phyloP scores from a whole-genome alignment of 2,329 filamentous ascomycete genomes.

The Chrysosporium keratinophilum region DNA sequence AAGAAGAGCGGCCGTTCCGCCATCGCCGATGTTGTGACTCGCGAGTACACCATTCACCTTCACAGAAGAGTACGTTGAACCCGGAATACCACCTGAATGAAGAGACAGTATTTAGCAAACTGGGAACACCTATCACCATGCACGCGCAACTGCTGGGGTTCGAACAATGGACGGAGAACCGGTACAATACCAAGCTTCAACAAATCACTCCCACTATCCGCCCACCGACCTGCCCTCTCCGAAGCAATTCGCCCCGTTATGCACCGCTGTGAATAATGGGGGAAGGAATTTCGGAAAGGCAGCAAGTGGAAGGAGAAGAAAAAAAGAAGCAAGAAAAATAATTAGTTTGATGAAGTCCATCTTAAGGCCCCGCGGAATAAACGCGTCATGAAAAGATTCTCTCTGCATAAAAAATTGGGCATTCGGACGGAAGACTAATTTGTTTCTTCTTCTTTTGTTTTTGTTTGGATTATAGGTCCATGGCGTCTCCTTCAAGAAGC shows the following conservation, averaged over 20 bases:
- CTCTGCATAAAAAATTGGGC: constrained; percentile 18
- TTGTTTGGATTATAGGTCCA: constrained; percentile 59
- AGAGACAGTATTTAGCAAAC: constrained; percentile 6
- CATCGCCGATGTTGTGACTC: constrained; percentile 96
- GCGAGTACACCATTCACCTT: constrained; percentile 99
- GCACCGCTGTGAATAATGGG: constrained; percentile 3
- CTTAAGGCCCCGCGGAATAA: constrained; percentile 35
- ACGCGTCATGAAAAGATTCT: constrained; percentile 12
- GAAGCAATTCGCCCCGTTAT: neutral
- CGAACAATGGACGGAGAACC: constrained; percentile 7
- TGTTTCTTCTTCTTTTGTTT: constrained; percentile 27
- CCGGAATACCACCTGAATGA: constrained; percentile 1
- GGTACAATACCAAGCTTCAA: neutral
- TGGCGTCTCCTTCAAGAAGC: constrained; percentile 99
- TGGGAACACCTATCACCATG: constrained; percentile 2
- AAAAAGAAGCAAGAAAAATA: constrained; percentile 14
- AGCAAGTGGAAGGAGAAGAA: constrained; percentile 6
- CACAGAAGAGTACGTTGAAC: constrained; percentile 87
- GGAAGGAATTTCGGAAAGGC: neutral
- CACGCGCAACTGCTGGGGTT: constrained; percentile 1
- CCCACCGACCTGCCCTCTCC: neutral
- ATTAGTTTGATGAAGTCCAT: constrained; percentile 65
- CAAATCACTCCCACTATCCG: neutral
- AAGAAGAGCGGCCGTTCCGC: constrained; percentile 74
- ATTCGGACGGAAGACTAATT: constrained; percentile 61